Evolutionary conservation across 192 early-diverging fungal genomes (phyloP).

Genomic region (Coemansia sp.): DNA sequence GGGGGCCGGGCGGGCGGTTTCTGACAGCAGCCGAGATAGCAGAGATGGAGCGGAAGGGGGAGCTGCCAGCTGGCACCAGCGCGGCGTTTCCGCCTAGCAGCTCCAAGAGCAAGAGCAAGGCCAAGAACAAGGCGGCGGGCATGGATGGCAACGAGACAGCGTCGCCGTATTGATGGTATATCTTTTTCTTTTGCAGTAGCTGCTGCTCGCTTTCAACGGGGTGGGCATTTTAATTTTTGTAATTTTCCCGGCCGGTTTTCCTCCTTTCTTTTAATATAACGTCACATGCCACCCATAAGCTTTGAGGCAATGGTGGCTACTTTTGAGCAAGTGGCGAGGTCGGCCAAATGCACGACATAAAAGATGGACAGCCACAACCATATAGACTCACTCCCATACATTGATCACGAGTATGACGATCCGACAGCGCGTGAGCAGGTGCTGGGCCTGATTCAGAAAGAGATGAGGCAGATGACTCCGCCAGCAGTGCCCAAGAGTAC

Average conservation of each 20-base stretch:
- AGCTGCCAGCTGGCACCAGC: conserved; percentile 45
- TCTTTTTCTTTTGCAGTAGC: too few species aligned
- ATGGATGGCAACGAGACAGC: conserved; percentile 2
- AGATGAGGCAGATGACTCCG: conserved; percentile 38
- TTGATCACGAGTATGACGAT: conserved; percentile 52
- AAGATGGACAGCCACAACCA: too few species aligned
- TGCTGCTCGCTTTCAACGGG: too few species aligned
- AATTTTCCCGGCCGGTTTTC: conserved; percentile 1
- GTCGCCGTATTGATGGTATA: too few species aligned
- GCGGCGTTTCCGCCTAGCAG: conserved; percentile 31
- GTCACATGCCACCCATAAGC: too few species aligned
- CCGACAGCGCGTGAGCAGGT: conserved; percentile 24
- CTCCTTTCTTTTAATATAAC: not conserved
- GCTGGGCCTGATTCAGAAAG: conserved; percentile 28
- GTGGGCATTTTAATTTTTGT: not conserved
- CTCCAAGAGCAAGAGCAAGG: conserved; percentile 31
- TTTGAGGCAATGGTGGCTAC: too few species aligned
- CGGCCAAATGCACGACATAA: too few species aligned
- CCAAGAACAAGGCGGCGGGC: conserved; percentile 25
- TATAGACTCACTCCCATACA: conserved; percentile 43
- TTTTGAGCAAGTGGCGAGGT: too few species aligned
- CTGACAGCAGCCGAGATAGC: conserved; percentile 78
- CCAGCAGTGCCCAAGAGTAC: conserved; percentile 28
- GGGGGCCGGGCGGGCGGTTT: conserved; percentile 98
- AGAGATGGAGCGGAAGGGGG: conserved; percentile 56